Conservation (phyloP, 2,329 filamentous ascomycete genomes). For the Chaetomium strumarium region DNA sequence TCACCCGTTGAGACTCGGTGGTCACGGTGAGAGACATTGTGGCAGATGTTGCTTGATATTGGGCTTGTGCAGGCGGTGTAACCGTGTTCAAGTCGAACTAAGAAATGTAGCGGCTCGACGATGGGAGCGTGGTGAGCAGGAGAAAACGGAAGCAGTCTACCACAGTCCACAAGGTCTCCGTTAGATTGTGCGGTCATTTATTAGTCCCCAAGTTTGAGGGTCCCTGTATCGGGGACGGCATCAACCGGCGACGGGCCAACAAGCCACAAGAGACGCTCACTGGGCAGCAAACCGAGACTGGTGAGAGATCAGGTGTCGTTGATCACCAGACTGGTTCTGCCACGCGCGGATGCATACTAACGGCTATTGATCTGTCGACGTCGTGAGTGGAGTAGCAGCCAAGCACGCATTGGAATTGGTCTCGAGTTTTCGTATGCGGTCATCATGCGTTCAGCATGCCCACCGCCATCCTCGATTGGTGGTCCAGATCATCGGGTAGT, state of each 20-base stretch:
- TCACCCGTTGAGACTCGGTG: conserved; percentile 15
- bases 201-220: too few species aligned
- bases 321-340: background rate
- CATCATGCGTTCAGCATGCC: conserved; percentile 17
- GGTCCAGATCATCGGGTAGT: too few species aligned
- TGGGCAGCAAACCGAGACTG: too few species aligned
- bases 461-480: background rate
- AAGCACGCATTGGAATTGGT: background rate
- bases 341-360: background rate
- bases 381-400: background rate
- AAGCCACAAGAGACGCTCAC: too few species aligned
- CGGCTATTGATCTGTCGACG: background rate
- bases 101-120: too few species aligned
- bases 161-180: too few species aligned
- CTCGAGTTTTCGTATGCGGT: conserved; percentile 13
- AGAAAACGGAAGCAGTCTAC: too few species aligned
- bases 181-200: too few species aligned
- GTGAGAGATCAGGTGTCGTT: background rate
- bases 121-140: too few species aligned
- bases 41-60: background rate
- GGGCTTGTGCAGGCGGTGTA: background rate
- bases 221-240: too few species aligned
- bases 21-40: conserved; percentile 25
- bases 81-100: too few species aligned
- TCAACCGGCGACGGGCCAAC: too few species aligned